Conservation (phyloP, 805 yeast genomes). For the Yamadazyma insecticola region DNA sequence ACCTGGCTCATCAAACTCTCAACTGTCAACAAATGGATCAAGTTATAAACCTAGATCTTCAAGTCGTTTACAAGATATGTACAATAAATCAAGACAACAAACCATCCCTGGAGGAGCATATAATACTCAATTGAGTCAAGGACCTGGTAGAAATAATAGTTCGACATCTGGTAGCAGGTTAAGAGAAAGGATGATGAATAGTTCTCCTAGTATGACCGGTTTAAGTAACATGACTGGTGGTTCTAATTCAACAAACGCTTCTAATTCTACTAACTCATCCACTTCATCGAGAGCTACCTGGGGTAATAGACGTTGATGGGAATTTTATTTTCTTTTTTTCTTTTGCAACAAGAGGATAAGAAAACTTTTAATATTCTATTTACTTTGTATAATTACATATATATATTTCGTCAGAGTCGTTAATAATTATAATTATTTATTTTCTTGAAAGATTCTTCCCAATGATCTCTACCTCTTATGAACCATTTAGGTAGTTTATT, state of each 20-base stretch:
- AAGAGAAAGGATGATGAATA: constrained; percentile 24
- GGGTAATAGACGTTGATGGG: constrained; percentile 6
- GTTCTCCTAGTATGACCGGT: constrained; percentile 12
- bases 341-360: not conserved
- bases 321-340: too few relatives aligned
- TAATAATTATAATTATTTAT: constrained; percentile 2
- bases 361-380: not conserved
- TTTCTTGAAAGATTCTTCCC: constrained; percentile 48
- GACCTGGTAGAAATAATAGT: constrained; percentile 21
- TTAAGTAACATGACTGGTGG: constrained; percentile 7
- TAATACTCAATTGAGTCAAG: constrained; percentile 15
- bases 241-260: not conserved
- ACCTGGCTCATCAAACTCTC: constrained; percentile 1
- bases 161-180: constrained; percentile 24
- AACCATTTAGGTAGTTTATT: constrained; percentile 75
- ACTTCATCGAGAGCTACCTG: constrained; percentile 5
- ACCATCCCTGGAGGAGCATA: constrained; percentile 29
- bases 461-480: constrained; percentile 51
- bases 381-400: too few relatives aligned
- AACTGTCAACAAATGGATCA: too few relatives aligned
- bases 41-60: constrained; percentile 28
- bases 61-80: constrained; percentile 35
- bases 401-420: too few relatives aligned
- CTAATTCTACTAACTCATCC: not conserved
- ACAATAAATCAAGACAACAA: constrained; percentile 37